Percentiles rank a stretch among this genome's conserved stretches.
Conservation (phyloP, 2,329 filamentous ascomycete species). For the Xylaria sp. region DNA sequence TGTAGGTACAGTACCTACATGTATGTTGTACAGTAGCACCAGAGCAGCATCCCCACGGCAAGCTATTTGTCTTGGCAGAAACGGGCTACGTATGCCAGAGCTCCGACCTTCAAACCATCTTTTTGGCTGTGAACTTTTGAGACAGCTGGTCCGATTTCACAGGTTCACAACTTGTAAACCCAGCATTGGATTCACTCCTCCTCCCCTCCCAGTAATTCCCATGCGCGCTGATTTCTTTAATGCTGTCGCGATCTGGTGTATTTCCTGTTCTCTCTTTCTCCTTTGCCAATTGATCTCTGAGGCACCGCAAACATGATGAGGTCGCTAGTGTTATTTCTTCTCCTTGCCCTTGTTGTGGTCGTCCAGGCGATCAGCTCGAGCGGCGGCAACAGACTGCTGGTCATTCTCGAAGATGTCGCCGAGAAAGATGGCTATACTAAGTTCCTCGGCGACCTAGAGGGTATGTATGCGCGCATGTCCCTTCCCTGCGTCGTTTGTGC, state of each 20-base stretch:
- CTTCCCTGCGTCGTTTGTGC: not conserved
- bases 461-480: conserved; percentile 58
- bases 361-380: conserved; percentile 82
- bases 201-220: conserved; percentile 25
- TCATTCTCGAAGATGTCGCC: conserved; percentile 83
- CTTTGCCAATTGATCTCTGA: conserved; percentile 35
- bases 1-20: not conserved
- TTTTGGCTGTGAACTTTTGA: conserved; percentile 32
- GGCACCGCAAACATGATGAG: conserved; percentile 76
- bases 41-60: conserved; percentile 11
- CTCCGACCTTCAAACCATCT: conserved; percentile 29
- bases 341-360: conserved; percentile 73
- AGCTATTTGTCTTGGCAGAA: conserved; percentile 45
- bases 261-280: conserved; percentile 32
- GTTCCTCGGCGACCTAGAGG: conserved; percentile 78
- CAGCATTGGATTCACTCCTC: too few species aligned
- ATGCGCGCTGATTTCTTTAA: conserved; percentile 42
- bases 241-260: conserved; percentile 37
- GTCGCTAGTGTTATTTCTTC: conserved; percentile 76
- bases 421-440: conserved; percentile 86
- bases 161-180: conserved; percentile 10
- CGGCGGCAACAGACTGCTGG: conserved; percentile 85
- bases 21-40: not conserved
- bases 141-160: conserved; percentile 38
- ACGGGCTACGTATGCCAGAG: conserved; percentile 51